Evolutionary conservation across 2,329 filamentous ascomycete species (phyloP), one percentile per base, ranked within the genome.

Genomic region (Calycina marina): DNA sequence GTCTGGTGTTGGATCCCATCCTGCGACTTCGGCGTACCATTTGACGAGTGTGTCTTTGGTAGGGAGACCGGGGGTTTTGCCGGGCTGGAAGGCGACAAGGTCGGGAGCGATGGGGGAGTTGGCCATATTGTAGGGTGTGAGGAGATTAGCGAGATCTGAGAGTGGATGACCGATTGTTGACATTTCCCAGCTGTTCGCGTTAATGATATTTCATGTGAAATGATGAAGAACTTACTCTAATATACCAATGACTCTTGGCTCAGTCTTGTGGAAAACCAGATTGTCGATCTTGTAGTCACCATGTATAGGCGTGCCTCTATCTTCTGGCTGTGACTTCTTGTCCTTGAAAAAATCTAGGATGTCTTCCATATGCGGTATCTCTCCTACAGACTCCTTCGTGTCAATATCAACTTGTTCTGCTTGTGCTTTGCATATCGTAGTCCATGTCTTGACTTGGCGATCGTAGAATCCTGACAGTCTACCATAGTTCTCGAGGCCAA

Each of bases 261-360:
- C 79, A 0, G 81, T 86, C 58, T 81, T 80, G 61, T 94, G 83
- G 55, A 93, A 98, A 25, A 90, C 74, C 43, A 88, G 55, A 47
- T 90, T 90, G 55, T 90, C 81, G 49, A 88, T 93, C 63, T 96
- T 98, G 63, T 88, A 98, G 56, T 98, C 90, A 20, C 90, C 90
- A 51, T 96, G 90, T 17, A 96, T 77, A 40, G 94, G 68, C 4
- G 77, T 78, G 14, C 69, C 74, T 40, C 81, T 66, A 53, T 96
- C 88, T 39, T 65, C 61, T 1, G 88, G 88, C 57, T 88, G 83
- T 30, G 64, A 66, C 36, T 55, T 55, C 43, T 71, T 63, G 48
- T 86, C 67, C 30, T 61, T 64, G 56, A 94, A 93, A 58, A 90
- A 93, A 2, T 54, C 56, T 26, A 90, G 67, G 61, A 88, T 77